Evolutionary conservation across 1,139 yeast species (phyloP), one percentile per base, ranked within the genome.

Genomic region (Trichomonascaceae sp.): DNA sequence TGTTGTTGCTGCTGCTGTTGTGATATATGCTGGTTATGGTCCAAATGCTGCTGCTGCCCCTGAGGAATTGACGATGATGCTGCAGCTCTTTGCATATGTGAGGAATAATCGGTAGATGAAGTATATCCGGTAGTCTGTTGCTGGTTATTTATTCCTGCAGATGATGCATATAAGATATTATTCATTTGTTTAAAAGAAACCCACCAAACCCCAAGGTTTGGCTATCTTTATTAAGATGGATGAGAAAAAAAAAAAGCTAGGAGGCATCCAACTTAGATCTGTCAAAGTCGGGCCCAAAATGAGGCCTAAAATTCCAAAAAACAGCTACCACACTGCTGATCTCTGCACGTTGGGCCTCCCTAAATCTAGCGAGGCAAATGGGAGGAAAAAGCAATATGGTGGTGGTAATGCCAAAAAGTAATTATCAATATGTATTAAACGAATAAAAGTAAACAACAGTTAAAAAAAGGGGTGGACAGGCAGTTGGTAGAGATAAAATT

Each of bases 41-140:
- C 58, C 13, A 57, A 60, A 13, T 50, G 59, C 22, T 50, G 60
- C 38, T 59, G 63, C 47, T 53, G 58, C 27, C 46, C 49, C 48
- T 56, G 60, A 36, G 55, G 61, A 50, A 27, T 27, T 27, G 32
- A 27, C 12, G 32, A 27, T 27, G 32, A 27, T 9, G 41, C 41
- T 15, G 17, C 41, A 36, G 41, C 15, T 15, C 41, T 13, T 4
- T 36, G 15, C 41, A 36, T 13, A 13, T 36, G 17, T 36, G 41
- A 36, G 41, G 32, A 27, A 27, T 36, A 36, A 5, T 36, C 41
- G 17, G 41, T 15, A 9, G 41, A 12, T 7, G 41, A 13, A 17
- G 41, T 3, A 13, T 36, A 36, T 36, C 17, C 17, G 41, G 18
- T 15, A 13, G 15, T 36, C 4, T 36, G 41, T 17, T 36, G 41